Conservation (phyloP, 2,329 filamentous ascomycete genomes). For the Botrytis porri region DNA sequence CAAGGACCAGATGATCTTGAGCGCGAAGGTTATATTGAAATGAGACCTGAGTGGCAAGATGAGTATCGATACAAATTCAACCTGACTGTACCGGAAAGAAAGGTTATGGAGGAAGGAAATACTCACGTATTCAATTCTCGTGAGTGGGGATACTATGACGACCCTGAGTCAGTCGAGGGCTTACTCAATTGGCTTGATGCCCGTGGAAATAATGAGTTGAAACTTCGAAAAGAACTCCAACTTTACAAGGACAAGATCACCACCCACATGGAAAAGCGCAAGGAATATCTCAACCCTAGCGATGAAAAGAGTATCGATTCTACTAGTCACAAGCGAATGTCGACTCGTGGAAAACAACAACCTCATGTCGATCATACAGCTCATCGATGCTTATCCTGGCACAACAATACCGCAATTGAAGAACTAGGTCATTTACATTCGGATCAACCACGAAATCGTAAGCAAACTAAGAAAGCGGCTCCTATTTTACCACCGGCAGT, state of each 20-base stretch:
- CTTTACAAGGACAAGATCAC: slow-evolving; percentile 73
- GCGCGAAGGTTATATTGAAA: slow-evolving; percentile 79
- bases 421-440: slow-evolving; percentile 59
- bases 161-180: slow-evolving; percentile 71
- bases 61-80: slow-evolving; percentile 75
- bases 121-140: slow-evolving; percentile 73
- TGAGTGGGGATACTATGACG: slow-evolving; percentile 91
- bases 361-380: slow-evolving; percentile 51
- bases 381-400: slow-evolving; percentile 63
- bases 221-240: slow-evolving; percentile 81
- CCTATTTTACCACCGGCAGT: slow-evolving; percentile 21
- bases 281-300: slow-evolving; percentile 61
- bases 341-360: slow-evolving; percentile 55
- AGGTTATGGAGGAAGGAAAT: slow-evolving; percentile 77
- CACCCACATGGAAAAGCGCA: slow-evolving; percentile 76
- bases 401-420: slow-evolving; percentile 57
- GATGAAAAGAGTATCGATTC: slow-evolving; percentile 48
- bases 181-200: slow-evolving; percentile 87
- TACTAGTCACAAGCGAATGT: slow-evolving; percentile 48
- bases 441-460: slow-evolving; percentile 51
- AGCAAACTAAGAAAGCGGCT: slow-evolving; percentile 35
- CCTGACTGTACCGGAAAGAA: slow-evolving; percentile 82
- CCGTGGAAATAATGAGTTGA: slow-evolving; percentile 80
- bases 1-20: slow-evolving; percentile 92
- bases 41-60: slow-evolving; percentile 65